Base-by-base conservation (phyloP, 768 basidiomycete species). In the Boletus rubescentipes region DNA sequence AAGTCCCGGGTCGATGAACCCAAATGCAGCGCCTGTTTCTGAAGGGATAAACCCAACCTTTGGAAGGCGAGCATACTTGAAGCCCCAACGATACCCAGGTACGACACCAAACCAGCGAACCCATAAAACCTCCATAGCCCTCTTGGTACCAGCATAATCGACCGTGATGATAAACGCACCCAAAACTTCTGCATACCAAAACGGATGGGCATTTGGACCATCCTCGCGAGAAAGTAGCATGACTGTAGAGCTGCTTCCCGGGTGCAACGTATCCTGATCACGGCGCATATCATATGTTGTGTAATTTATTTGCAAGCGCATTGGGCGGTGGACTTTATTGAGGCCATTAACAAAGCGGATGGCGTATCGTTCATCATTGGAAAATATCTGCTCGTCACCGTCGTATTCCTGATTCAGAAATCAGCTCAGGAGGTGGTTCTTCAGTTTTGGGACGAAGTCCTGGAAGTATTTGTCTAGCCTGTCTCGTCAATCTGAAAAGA, bases 41-140 rank as follows among this genome's bases (percentile, higher is more conserved):
- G 10, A 14, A n/a, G 61, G 54, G 18, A 68, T 29, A 20, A 63
- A 71, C 2, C 60, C 60, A 20, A 69, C 18, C 14, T 58, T 60
- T 0, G 61, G 64, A 23, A 70, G 60, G 2, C 46, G 39, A 10
- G 60, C 43, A 2, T 49, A 23, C 20, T 49, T 50, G 29, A 58
- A 38, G 1, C 64, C 61, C 49, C 52, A 54, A 20, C 21, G 18
- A 23, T 53, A 49, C 1, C 50, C 43, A 0, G 55, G 57, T 10
- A 60, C 51, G 2, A 40, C n/a, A n/a, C n/a, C n/a, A n/a, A n/a
- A n/a, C n/a, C n/a, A n/a, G n/a, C n/a, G n/a, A n/a, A n/a, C n/a
- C 38, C 67, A 70, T 5, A 71, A 31, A 5, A 69, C n/a, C 11
- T 67, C 66, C 43, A 67, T 59, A 0, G 8, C 34, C 12, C 48